A percentile compares a stretch with the other conserved stretches of the same genome.
Evolutionary conservation across 2,329 filamentous ascomycete species (phyloP).

Genomic region (Aspergillus luchuensis): DNA sequence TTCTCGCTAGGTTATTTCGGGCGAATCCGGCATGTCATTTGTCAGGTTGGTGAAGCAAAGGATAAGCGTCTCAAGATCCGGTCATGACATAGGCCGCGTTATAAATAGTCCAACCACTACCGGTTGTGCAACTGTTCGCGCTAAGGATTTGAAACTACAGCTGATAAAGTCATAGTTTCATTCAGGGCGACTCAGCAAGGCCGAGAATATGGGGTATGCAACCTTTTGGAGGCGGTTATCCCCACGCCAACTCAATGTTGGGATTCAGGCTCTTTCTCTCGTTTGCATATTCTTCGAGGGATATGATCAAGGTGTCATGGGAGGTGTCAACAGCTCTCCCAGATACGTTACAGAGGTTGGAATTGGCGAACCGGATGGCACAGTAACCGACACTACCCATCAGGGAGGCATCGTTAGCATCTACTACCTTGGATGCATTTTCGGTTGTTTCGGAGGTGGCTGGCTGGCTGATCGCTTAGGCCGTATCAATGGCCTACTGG

Average conservation of each 20-base stretch:
- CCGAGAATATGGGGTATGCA: constrained; percentile 31
- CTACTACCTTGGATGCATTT: constrained; percentile 56
- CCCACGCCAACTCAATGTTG: constrained; percentile 45
- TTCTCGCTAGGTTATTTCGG: too few relatives aligned
- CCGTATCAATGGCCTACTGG: constrained; percentile 55
- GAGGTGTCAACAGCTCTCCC: constrained; percentile 49
- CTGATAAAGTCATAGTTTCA: too few relatives aligned
- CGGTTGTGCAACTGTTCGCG: too few relatives aligned
- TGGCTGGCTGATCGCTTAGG: constrained; percentile 57
- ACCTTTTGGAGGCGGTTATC: constrained; percentile 49
- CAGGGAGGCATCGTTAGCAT: constrained; percentile 57
- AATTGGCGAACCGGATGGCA: constrained; percentile 50
- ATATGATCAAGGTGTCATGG: constrained; percentile 60
- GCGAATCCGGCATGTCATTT: too few relatives aligned
- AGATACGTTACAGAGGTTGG: constrained; percentile 44
- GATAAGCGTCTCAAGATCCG: too few relatives aligned
- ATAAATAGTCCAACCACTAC: too few relatives aligned
- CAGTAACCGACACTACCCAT: constrained; percentile 51
- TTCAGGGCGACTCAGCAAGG: too few relatives aligned
- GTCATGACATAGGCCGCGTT: too few relatives aligned
- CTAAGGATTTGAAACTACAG: too few relatives aligned
- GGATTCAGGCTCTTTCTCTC: constrained; percentile 37
- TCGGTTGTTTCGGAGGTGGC: constrained; percentile 54
- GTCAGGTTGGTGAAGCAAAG: too few relatives aligned
- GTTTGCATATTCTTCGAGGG: constrained; percentile 46